phyloP scores from a whole-genome alignment of 495 filamentous ascomycete genomes.

The Podospora sp. region DNA sequence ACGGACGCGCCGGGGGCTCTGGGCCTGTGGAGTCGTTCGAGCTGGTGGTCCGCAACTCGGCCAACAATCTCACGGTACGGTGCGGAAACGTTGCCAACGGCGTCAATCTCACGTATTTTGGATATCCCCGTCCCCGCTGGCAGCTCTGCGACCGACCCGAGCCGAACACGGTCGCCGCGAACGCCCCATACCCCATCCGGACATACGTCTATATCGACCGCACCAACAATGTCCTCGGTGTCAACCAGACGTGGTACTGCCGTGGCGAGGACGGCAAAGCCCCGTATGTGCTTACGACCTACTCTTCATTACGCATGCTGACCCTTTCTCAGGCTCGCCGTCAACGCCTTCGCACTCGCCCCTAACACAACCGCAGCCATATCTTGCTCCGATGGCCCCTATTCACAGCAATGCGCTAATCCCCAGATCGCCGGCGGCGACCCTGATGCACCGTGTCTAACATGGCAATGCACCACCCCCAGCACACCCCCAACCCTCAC shows the following conservation, averaged over 20 bases:
- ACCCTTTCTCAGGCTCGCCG: neutral
- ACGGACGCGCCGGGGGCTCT: neutral
- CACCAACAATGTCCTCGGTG: neutral
- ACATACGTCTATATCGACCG: slow-evolving; percentile 8
- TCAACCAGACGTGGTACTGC: slow-evolving; percentile 19
- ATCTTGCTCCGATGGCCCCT: neutral
- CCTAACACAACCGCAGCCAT: neutral
- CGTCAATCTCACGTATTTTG: neutral
- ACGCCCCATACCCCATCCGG: slow-evolving; percentile 3
- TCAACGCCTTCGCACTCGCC: neutral
- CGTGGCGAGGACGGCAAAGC: neutral
- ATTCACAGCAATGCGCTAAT: slow-evolving; percentile 2
- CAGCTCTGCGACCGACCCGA: neutral
- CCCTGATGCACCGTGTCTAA: neutral
- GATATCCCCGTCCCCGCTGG: neutral
- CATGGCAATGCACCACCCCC: slow-evolving; percentile 3
- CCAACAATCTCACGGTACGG: slow-evolving; percentile 1
- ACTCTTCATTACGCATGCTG: neutral
- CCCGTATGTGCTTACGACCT: neutral
- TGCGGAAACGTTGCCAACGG: neutral
- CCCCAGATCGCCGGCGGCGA: neutral
- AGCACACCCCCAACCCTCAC: neutral
- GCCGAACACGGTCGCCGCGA: neutral
- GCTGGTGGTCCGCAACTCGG: neutral
- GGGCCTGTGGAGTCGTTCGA: neutral